Evolutionary conservation across 306 rosid species (phyloP).

Genomic region (Cucurbita argyrosperma): DNA sequence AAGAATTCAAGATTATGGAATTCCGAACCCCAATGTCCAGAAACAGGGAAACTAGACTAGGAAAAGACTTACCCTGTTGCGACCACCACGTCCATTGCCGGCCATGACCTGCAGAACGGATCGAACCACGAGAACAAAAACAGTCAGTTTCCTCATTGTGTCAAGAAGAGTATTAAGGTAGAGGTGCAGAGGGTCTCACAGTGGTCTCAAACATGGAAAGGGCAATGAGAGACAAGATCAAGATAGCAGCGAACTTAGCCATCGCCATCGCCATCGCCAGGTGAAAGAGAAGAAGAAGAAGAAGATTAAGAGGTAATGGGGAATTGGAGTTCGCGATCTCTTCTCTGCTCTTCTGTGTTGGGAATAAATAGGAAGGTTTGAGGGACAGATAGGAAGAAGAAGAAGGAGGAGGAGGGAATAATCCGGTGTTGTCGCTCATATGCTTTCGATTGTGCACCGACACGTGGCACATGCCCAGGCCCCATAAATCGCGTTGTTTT

Average conservation of each 20-base stretch:
- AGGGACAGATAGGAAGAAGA: no score
- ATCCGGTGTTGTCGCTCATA: constrained; percentile 9
- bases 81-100: constrained; percentile 39
- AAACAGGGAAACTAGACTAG: not conserved
- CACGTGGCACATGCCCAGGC: constrained; percentile 12
- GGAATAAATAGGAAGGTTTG: constrained; percentile 25
- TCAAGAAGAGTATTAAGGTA: not conserved
- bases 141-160: not conserved
- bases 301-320: not conserved
- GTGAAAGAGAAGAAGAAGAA: not conserved
- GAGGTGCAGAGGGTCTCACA: constrained; percentile 17
- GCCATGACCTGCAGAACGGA: constrained; percentile 42
- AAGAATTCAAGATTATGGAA: not conserved
- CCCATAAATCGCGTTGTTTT: not conserved
- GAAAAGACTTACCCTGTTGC: constrained; percentile 19
- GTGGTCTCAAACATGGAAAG: constrained; percentile 50
- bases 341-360: not conserved
- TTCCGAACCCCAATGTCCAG: not conserved
- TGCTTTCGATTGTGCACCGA: not conserved
- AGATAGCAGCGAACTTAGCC: constrained; percentile 28
- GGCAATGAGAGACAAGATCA: constrained; percentile 48
- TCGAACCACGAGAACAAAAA: not conserved
- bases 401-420: not conserved
- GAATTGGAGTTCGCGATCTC: not conserved
- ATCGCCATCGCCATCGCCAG: constrained; percentile 40